These are phyloP conservation scores for Tylopilus balloui DNA, from an alignment of 768 basidiomycete genomes.

Conservation along the genomic window DNA sequence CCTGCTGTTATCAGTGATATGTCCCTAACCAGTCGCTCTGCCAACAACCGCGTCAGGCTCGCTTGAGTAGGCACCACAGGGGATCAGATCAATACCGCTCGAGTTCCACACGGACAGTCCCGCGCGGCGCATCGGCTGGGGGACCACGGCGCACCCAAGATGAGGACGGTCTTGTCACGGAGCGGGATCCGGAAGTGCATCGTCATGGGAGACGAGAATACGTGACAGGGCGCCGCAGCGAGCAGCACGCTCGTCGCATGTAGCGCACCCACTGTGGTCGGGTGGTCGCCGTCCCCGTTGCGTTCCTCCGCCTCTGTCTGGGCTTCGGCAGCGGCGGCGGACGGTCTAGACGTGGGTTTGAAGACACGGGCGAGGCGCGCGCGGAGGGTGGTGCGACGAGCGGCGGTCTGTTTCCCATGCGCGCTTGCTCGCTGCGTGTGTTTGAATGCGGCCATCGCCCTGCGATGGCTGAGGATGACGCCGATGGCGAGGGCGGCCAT, in stretches of 20 bases:
- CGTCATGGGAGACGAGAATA: constrained; percentile 17
- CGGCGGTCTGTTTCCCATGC: no score
- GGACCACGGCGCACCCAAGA: constrained; percentile 19
- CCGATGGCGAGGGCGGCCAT: constrained; percentile 19
- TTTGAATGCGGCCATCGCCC: background rate
- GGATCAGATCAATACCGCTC: background rate
- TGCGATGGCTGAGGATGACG: constrained; percentile 21
- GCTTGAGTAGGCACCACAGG: background rate
- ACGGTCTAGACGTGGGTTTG: background rate
- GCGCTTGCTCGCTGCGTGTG: background rate
- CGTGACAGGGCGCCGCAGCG: constrained; percentile 25
- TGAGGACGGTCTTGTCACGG: constrained; percentile 17
- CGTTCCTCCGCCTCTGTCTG: no score
- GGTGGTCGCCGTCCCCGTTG: background rate
- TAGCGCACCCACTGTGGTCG: constrained; percentile 20
- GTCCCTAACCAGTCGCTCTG: background rate
- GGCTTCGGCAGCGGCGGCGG: no score
- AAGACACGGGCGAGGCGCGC: background rate
- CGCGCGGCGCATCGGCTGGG: constrained; percentile 6
- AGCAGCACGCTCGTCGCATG: constrained; percentile 22
- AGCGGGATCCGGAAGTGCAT: constrained; percentile 22
- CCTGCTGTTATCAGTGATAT: background rate
- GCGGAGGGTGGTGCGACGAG: background rate
- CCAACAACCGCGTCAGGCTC: background rate
- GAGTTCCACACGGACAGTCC: background rate